phyloP scores from a whole-genome alignment of 1,139 yeast species.

The Zygoascus hellenicus region DNA sequence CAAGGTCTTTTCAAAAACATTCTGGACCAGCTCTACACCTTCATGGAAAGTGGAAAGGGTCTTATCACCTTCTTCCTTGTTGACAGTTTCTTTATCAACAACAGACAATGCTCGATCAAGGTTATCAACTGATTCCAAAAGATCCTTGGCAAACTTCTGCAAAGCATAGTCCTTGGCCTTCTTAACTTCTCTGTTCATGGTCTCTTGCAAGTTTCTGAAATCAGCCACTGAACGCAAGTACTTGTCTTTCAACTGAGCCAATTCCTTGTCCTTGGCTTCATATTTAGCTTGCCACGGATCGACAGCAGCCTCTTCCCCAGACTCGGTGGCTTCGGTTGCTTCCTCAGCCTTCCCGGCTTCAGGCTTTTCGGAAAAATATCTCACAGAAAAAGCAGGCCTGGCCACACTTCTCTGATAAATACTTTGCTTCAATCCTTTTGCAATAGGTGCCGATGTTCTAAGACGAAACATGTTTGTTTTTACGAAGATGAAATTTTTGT shows the following conservation, averaged over 20 bases:
- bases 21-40: constrained; percentile 89
- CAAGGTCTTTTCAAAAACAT: constrained; percentile 80
- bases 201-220: constrained; percentile 87
- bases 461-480: constrained; percentile 2
- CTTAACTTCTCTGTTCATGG: constrained; percentile 79
- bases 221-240: constrained; percentile 84
- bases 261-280: constrained; percentile 68
- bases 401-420: background rate
- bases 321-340: constrained; percentile 14
- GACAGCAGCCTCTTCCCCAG: constrained; percentile 17
- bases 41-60: constrained; percentile 76
- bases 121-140: constrained; percentile 85
- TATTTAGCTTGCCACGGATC: constrained; percentile 39
- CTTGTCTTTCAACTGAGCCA: constrained; percentile 76
- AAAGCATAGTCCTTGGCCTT: constrained; percentile 88
- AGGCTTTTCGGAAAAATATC: constrained; percentile 9
- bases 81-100: constrained; percentile 51
- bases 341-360: constrained; percentile 20
- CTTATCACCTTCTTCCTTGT: constrained; percentile 32
- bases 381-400: constrained; percentile 1
- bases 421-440: background rate
- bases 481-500: constrained; percentile 1
- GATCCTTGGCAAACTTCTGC: constrained; percentile 87
- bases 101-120: constrained; percentile 82
- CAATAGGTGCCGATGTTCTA: background rate